Percentiles rank a stretch among this genome's conserved stretches.
These are phyloP conservation scores for Agrostemma githago DNA, from an alignment of 148 eudicot species.

Conservation along the genomic window DNA sequence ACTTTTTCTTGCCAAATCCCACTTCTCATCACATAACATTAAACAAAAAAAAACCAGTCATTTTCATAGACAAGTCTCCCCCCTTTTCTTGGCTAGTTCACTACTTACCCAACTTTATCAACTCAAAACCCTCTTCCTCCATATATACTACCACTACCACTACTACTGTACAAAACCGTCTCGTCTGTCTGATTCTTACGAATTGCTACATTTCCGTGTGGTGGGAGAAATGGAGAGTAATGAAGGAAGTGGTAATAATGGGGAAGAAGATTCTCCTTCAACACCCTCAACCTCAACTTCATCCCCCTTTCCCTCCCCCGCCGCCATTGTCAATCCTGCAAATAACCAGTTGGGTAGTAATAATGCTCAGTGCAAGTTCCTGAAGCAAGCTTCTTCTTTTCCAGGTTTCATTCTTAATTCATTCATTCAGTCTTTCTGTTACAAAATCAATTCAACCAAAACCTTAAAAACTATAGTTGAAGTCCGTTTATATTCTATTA, in stretches of 20 bases:
- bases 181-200: neutral
- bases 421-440: neutral
- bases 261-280: slow-evolving; percentile 40
- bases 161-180: neutral
- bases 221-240: slow-evolving; percentile 26
- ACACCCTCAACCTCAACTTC: slow-evolving; percentile 39
- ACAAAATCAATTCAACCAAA: too few relatives aligned
- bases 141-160: neutral
- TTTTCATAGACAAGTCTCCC: neutral
- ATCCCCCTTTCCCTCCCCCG: slow-evolving; percentile 33
- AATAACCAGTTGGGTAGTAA: slow-evolving; percentile 22
- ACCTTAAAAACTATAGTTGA: too few relatives aligned
- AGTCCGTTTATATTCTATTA: too few relatives aligned
- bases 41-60: neutral
- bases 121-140: slow-evolving; percentile 10
- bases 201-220: neutral
- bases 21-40: neutral
- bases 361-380: slow-evolving; percentile 26
- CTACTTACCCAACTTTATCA: slow-evolving; percentile 7
- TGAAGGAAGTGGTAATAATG: slow-evolving; percentile 32
- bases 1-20: neutral
- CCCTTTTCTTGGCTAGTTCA: neutral
- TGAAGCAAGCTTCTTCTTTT: slow-evolving; percentile 39
- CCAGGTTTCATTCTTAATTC: slow-evolving; percentile 38
- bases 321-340: slow-evolving; percentile 22